Conservation (phyloP, 2,329 filamentous ascomycete species). For the Domatiomyces globalis region DNA sequence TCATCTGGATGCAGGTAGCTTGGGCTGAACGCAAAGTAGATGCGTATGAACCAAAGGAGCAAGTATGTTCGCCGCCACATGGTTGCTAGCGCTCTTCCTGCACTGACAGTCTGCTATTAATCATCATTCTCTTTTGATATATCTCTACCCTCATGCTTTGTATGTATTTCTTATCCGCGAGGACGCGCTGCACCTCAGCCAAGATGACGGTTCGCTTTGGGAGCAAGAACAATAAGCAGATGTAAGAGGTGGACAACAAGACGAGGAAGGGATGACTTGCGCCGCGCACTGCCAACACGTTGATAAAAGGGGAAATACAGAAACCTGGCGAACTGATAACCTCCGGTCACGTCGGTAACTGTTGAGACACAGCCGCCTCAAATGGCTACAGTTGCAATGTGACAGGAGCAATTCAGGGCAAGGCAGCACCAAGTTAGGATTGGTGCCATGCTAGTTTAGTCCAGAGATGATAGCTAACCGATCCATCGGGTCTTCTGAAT, state of each 20-base stretch:
- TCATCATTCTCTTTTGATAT: neutral
- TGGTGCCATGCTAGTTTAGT: neutral
- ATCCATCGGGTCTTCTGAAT: neutral
- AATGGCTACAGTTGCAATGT: too few relatives aligned
- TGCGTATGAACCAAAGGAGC: constrained; percentile 66
- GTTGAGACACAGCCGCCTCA: neutral
- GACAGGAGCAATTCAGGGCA: too few relatives aligned
- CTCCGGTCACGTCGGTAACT: too few relatives aligned
- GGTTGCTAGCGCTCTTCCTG: constrained; percentile 12
- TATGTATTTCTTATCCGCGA: neutral
- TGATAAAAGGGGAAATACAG: too few relatives aligned
- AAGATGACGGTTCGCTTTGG: neutral
- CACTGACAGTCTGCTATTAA: neutral
- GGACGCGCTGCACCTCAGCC: neutral
- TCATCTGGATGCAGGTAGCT: constrained; percentile 98
- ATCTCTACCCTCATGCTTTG: neutral
- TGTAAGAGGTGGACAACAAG: too few relatives aligned
- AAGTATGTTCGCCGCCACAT: constrained; percentile 94
- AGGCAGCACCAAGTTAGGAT: neutral
- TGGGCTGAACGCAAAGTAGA: constrained; percentile 86
- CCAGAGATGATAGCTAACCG: neutral
- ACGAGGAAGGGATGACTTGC: too few relatives aligned
- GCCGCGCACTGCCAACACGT: too few relatives aligned
- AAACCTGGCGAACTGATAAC: too few relatives aligned
- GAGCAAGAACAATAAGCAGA: neutral